A percentile compares a stretch with the other conserved stretches of the same genome.
Evolutionary conservation across 306 rosid species (phyloP).

Genomic region (Prunus mira): DNA sequence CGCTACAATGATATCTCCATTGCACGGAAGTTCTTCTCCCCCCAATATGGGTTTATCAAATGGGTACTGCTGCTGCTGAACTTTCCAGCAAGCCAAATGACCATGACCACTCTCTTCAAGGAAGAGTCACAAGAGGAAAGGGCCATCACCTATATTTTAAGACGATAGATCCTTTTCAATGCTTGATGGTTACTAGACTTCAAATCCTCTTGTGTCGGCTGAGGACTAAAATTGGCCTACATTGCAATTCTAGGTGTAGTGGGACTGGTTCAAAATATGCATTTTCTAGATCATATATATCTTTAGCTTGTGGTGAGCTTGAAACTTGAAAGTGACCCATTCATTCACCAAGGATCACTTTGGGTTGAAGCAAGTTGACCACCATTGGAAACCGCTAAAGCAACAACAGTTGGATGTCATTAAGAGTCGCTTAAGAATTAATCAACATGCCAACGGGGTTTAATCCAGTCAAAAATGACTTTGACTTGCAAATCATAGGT

Average conservation of each 20-base stretch:
- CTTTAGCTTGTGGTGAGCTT: background rate
- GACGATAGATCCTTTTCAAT: background rate
- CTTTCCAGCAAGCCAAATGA: background rate
- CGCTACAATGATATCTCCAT: too few relatives aligned
- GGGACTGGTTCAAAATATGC: background rate
- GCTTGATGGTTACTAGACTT: background rate
- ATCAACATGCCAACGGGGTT: background rate
- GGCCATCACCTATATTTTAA: background rate
- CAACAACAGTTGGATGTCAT: too few relatives aligned
- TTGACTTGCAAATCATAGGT: too few relatives aligned
- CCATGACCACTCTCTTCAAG: background rate
- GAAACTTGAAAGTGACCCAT: background rate
- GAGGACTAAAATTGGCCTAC: too few relatives aligned
- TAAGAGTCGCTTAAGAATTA: background rate
- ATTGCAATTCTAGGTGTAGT: background rate
- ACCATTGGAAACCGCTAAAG: too few relatives aligned
- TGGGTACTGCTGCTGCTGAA: background rate
- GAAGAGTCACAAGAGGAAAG: background rate
- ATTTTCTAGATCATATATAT: background rate
- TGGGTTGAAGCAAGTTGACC: background rate
- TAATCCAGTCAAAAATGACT: too few relatives aligned
- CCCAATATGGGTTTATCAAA: background rate
- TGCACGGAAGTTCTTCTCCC: too few relatives aligned
- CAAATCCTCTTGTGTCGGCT: too few relatives aligned
- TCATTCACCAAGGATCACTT: background rate